A percentile compares a stretch with the other conserved stretches of the same genome.
Conservation (phyloP, 176 grass and related monocot genomes). For the Cymbopogon citratus region DNA sequence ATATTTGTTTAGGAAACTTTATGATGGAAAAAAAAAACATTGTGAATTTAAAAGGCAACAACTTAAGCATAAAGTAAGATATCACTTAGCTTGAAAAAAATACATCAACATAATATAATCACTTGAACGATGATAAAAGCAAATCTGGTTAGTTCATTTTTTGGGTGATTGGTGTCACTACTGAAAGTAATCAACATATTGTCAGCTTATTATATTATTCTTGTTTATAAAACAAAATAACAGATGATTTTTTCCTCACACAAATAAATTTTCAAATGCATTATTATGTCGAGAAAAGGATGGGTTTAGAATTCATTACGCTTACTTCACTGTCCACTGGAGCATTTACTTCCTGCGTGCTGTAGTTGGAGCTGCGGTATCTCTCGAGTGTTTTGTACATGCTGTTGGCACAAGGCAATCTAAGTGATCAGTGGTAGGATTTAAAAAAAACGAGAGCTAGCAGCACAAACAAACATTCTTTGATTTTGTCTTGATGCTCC, state of each 20-base stretch:
- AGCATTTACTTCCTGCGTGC: slow-evolving; percentile 35
- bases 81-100: neutral
- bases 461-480: neutral
- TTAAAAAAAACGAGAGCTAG: neutral
- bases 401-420: slow-evolving; percentile 21
- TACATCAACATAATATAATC: neutral
- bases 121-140: neutral
- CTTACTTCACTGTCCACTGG: slow-evolving; percentile 59
- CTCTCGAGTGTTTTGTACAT: slow-evolving; percentile 79
- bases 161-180: too few relatives aligned
- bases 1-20: neutral
- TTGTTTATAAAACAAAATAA: neutral
- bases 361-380: slow-evolving; percentile 61
- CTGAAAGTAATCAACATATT: neutral
- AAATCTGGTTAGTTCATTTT: neutral
- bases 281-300: neutral
- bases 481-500: neutral
- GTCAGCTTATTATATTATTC: neutral
- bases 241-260: neutral
- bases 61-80: neutral
- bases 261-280: neutral
- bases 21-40: neutral
- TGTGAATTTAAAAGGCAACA: neutral
- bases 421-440: neutral
- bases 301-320: neutral